These are phyloP conservation scores for Linnemannia schmuckeri DNA, from an alignment of 192 early-diverging fungal genomes.

Conservation along the genomic window DNA sequence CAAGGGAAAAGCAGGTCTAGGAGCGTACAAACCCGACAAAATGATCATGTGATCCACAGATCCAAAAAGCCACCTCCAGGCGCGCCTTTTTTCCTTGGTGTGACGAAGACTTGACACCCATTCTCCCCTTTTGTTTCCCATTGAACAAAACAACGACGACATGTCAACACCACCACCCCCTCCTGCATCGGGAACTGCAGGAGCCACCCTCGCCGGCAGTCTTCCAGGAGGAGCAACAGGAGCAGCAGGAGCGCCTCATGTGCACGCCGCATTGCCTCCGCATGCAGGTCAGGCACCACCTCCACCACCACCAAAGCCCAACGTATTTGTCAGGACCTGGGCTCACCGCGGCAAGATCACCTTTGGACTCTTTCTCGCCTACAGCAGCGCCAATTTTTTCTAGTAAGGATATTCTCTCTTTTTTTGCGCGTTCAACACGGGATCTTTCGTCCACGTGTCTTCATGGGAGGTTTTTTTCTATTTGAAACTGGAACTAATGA, in stretches of 20 bases:
- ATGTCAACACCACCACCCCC: slow-evolving; percentile 19
- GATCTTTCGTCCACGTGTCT: no score
- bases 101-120: neutral
- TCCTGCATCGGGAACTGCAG: neutral
- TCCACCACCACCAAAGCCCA: slow-evolving; percentile 3
- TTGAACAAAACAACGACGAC: slow-evolving; percentile 12
- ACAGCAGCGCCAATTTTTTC: slow-evolving; percentile 40
- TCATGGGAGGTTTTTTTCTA: no score
- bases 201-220: neutral
- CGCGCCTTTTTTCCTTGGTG: neutral
- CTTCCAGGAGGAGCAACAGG: neutral
- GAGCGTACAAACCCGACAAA: neutral
- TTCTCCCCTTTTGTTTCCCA: neutral
- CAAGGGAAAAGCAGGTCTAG: neutral
- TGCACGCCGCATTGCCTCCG: neutral
- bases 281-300: neutral
- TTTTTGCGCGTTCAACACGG: no score
- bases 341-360: slow-evolving; percentile 47
- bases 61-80: neutral
- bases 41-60: neutral
- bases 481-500: no score
- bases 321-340: slow-evolving; percentile 18
- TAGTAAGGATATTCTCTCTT: slow-evolving; percentile 18
- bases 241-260: neutral
- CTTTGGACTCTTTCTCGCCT: slow-evolving; percentile 47